phyloP scores from a whole-genome alignment of 2,329 filamentous ascomycete genomes.

The Calonectria multiphialidica region DNA sequence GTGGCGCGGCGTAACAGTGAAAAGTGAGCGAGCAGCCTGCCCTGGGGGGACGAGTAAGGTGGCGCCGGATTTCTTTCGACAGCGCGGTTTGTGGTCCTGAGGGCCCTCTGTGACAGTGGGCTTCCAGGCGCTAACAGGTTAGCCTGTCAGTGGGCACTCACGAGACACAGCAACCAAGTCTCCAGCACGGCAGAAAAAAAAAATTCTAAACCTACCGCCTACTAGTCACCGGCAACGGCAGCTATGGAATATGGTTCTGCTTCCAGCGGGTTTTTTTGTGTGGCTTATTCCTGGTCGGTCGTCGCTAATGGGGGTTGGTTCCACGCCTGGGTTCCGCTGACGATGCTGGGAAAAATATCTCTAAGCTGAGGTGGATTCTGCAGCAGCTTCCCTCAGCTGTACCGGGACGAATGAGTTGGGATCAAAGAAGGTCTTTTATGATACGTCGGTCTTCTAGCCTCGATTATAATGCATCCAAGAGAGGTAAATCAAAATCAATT shows the following conservation, averaged over 20 bases:
- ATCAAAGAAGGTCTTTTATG: background rate
- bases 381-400: background rate
- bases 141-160: slow-evolving; percentile 5
- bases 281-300: background rate
- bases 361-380: background rate
- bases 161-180: background rate
- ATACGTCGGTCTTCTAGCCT: background rate
- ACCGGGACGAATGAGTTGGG: background rate
- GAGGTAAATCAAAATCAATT: background rate
- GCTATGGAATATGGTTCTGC: background rate
- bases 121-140: background rate
- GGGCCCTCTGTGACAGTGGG: background rate
- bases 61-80: slow-evolving; percentile 13
- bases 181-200: slow-evolving; percentile 5
- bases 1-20: slow-evolving; percentile 8
- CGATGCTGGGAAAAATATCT: background rate
- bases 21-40: slow-evolving; percentile 1
- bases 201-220: slow-evolving; percentile 3
- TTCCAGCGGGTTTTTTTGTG: slow-evolving; percentile 1
- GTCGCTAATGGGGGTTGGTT: slow-evolving; percentile 1
- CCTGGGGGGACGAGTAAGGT: background rate
- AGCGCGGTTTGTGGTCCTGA: slow-evolving; percentile 9
- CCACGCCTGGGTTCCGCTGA: slow-evolving; percentile 7
- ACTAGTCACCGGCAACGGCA: background rate
- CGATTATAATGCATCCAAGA: background rate